Conservation (phyloP, 208 protist genomes). For the Porcisia hertigi region DNA sequence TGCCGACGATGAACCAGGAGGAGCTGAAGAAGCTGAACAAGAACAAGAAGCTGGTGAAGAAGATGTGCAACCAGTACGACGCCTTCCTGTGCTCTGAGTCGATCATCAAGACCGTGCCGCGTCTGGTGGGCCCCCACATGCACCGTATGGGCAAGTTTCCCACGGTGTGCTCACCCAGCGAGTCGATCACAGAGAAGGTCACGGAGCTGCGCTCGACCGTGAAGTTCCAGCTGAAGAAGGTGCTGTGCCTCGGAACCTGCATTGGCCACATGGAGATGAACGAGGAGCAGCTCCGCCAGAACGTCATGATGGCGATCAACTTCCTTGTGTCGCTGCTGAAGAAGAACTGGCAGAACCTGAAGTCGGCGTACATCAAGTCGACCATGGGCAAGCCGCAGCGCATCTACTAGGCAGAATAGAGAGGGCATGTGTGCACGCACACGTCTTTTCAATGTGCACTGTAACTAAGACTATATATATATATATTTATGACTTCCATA, state of each 20-base stretch:
- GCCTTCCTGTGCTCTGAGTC: slow-evolving; percentile 97
- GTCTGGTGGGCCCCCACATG: slow-evolving; percentile 97
- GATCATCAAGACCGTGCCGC: slow-evolving; percentile 97
- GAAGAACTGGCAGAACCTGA: slow-evolving; percentile 99
- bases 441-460: too few species aligned
- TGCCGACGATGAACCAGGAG: slow-evolving; percentile 96
- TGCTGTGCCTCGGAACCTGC: slow-evolving; percentile 97
- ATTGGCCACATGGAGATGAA: slow-evolving; percentile 97
- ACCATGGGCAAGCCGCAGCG: slow-evolving; percentile 98
- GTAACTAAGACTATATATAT: too few species aligned
- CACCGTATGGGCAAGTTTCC: slow-evolving; percentile 99
- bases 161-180: slow-evolving; percentile 91
- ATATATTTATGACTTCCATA: too few species aligned
- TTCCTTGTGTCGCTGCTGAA: slow-evolving; percentile 99
- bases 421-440: neutral
- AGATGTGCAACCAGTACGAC: slow-evolving; percentile 98
- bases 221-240: slow-evolving; percentile 99
- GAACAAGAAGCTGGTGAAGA: slow-evolving; percentile 99
- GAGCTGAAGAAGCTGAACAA: slow-evolving; percentile 99
- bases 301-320: slow-evolving; percentile 98
- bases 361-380: slow-evolving; percentile 98
- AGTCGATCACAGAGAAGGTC: slow-evolving; percentile 95
- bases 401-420: slow-evolving; percentile 92
- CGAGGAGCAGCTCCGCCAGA: slow-evolving; percentile 95
- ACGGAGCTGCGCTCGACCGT: slow-evolving; percentile 95